phyloP scores from a whole-genome alignment of 371 early-diverging fungal genomes.

The Syncephalis plumigaleata region DNA sequence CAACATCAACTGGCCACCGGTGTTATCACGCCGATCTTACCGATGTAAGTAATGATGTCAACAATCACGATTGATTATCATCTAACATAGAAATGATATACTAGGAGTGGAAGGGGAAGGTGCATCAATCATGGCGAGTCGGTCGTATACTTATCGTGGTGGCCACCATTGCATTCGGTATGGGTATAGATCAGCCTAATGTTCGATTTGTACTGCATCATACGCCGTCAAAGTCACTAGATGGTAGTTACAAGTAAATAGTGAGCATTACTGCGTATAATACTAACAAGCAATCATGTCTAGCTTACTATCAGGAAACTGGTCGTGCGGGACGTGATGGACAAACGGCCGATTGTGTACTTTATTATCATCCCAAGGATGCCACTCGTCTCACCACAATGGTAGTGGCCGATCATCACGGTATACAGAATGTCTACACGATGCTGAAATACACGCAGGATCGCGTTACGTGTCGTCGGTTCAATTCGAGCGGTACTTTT shows the following conservation, averaged over 20 bases:
- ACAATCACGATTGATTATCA: not conserved
- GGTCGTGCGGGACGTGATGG: constrained; percentile 99
- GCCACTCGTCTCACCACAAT: too few relatives aligned
- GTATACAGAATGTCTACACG: too few relatives aligned
- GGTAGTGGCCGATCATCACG: too few relatives aligned
- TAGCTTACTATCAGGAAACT: constrained; percentile 96
- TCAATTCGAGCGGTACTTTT: too few relatives aligned
- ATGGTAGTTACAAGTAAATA: constrained; percentile 44
- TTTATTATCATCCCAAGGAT: constrained; percentile 44
- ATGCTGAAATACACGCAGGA: too few relatives aligned
- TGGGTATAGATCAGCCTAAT: constrained; percentile 99
- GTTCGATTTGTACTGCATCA: constrained; percentile 98
- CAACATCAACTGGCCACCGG: constrained; percentile 93
- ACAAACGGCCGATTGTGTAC: constrained; percentile 57
- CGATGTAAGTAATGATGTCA: constrained; percentile 12
- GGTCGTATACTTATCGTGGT: constrained; percentile 68
- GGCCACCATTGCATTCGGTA: constrained; percentile 98
- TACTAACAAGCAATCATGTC: not conserved
- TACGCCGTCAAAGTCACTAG: constrained; percentile 88
- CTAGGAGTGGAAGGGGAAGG: not conserved
- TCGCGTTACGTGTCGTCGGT: too few relatives aligned
- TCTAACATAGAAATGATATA: too few relatives aligned
- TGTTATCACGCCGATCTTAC: constrained; percentile 97
- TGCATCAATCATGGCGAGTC: constrained; percentile 56
- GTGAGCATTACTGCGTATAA: not conserved